These are phyloP conservation scores for Colletotrichum eremochloae DNA, from an alignment of 2,329 filamentous ascomycete species.

Conservation along the genomic window DNA sequence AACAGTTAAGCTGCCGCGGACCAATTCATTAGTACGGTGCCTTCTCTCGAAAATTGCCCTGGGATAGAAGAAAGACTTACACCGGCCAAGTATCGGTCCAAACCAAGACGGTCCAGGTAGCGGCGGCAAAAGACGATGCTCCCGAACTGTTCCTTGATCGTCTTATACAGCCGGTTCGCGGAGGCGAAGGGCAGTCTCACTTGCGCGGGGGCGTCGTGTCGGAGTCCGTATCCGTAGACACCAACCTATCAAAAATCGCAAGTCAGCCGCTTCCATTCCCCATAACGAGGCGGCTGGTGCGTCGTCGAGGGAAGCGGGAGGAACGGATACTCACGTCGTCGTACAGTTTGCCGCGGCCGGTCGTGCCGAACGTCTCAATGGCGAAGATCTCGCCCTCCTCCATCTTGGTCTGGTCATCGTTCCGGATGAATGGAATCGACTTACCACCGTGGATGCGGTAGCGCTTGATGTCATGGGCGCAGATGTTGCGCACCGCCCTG, in stretches of 20 bases:
- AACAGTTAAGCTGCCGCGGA: slow-evolving; percentile 63
- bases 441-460: slow-evolving; percentile 94
- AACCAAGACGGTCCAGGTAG: slow-evolving; percentile 73
- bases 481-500: slow-evolving; percentile 88
- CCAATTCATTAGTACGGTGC: slow-evolving; percentile 37
- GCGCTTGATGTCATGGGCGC: slow-evolving; percentile 89
- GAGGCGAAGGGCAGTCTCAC: slow-evolving; percentile 60
- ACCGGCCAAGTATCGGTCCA: slow-evolving; percentile 70
- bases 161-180: slow-evolving; percentile 69
- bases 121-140: slow-evolving; percentile 72
- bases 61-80: slow-evolving; percentile 52
- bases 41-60: rapidly evolving
- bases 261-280: background rate
- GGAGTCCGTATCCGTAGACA: slow-evolving; percentile 65
- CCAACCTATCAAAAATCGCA: slow-evolving; percentile 53
- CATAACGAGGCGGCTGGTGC: background rate
- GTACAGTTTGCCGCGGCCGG: slow-evolving; percentile 87
- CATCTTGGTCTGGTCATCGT: slow-evolving; percentile 92
- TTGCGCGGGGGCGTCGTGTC: slow-evolving; percentile 52
- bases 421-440: slow-evolving; percentile 94
- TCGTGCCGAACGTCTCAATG: slow-evolving; percentile 96
- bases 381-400: slow-evolving; percentile 96
- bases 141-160: slow-evolving; percentile 73
- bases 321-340: slow-evolving; percentile 74
- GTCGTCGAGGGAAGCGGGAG: background rate